Evolutionary conservation across 768 basidiomycete species (phyloP), one percentile per base, ranked within the genome.

Genomic region (Boletus subcaerulescens): DNA sequence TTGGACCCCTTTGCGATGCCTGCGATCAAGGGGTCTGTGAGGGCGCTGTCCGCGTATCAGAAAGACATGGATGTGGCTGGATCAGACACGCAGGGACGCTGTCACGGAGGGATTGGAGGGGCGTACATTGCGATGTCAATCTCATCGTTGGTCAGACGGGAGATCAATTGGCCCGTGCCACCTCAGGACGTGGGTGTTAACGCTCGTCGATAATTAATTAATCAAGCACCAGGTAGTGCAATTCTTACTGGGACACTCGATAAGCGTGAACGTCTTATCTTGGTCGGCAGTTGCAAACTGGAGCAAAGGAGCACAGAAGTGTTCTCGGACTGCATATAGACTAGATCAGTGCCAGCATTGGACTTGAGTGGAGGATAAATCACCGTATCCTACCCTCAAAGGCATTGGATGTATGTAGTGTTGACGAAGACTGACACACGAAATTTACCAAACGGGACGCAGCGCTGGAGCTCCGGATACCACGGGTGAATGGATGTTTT

Each of bases 221-320:
- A 69, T 65, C 32, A 35, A 41, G 36, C 43, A 29, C 8, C 12
- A 35, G 43, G 26, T 4, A 13, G 5, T 26, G 46, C 2, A 3
- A 38, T 17, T 14, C 80, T 44, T 65, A 91, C 91, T 89, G 10
- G 94, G 94, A 70, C 94, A 97, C 74, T 93, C 91, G 15, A 95
- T 83, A 8, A 98, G 78, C 5, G 80, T 83, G 68, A 98, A 93
- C 0, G 90, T 88, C 68, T 81, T 74, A 6, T 81, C 83, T 20
- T 78, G 74, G 62, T 96, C 91, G 10, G 70, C 74, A 22, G 81
- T 83, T 2, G 86, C 84, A 64, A 87, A 91, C 66, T 96, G 94
- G 3, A 98, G 82, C 15, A 99, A 77, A 0, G 96, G 96, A 1
- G 91, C 89, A 15, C 89, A 91, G 73, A 98, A 98, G 70, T 97